A percentile compares a stretch with the other conserved stretches of the same genome.
These are phyloP conservation scores for Colletotrichum noveboracense DNA, from an alignment of 2,329 filamentous ascomycete genomes.

Conservation along the genomic window DNA sequence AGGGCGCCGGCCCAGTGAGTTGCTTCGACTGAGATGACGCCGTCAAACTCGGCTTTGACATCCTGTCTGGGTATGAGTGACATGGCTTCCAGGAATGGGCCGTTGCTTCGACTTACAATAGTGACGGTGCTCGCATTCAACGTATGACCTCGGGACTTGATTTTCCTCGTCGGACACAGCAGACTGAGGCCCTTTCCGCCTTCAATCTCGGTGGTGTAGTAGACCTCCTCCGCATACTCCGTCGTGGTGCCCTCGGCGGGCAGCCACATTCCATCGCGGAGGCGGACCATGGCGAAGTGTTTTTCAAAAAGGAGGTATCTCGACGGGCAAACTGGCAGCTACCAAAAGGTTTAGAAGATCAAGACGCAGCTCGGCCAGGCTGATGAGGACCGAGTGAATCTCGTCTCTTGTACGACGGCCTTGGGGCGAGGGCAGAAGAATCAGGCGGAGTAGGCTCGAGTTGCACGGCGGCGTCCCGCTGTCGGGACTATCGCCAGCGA, in stretches of 20 bases:
- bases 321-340: neutral
- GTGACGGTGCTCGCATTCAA: slow-evolving; percentile 61
- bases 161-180: slow-evolving; percentile 60
- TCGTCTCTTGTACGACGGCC: slow-evolving; percentile 18
- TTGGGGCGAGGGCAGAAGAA: neutral
- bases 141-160: slow-evolving; percentile 58
- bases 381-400: slow-evolving; percentile 5
- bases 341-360: neutral
- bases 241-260: slow-evolving; percentile 63
- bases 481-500: neutral
- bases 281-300: slow-evolving; percentile 31
- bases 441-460: neutral
- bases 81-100: neutral
- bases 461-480: slow-evolving; percentile 12
- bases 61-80: slow-evolving; percentile 24
- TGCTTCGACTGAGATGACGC: slow-evolving; percentile 43
- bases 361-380: neutral
- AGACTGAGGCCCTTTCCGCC: slow-evolving; percentile 54
- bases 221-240: slow-evolving; percentile 71
- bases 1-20: slow-evolving; percentile 44
- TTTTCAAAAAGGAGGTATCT: neutral
- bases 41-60: slow-evolving; percentile 41
- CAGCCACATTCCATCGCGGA: slow-evolving; percentile 63
- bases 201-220: slow-evolving; percentile 49
- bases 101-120: slow-evolving; percentile 22